Evolutionary conservation across 2,329 filamentous ascomycete genomes (phyloP), one percentile per base, ranked within the genome.

Genomic region (Ceratocystiopsis sp.): DNA sequence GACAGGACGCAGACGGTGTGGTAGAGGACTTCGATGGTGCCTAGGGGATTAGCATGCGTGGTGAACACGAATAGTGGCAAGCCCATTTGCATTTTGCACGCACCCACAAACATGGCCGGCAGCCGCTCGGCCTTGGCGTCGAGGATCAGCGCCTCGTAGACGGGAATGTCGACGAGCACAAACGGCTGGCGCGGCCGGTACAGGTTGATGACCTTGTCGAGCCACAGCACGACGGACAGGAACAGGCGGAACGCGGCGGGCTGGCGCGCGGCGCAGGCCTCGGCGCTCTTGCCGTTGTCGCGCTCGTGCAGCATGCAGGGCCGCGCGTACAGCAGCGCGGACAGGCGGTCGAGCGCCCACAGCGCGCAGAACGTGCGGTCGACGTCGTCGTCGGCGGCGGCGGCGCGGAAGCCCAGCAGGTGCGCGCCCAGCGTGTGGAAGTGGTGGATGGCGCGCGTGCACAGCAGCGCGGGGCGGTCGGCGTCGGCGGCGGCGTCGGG

Each of bases 1-100:
- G 74, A 78, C 2, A 79, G 59, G 10, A 79, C 76, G 34, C 73
- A 69, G 8, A 80, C 69, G 3, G 74, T 72, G 50, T 79, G 73
- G 50, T 80, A 80, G 15, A 80, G 67, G 1, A 71, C 67, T 49
- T 79, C 75, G 8, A 79, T 64, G 0, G 75, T 77, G 9, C 66
- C 73, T 75, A 35, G 6, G 19, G 19, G 4, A 21, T 21, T n/a
- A n/a, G n/a, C n/a, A n/a, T n/a, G n/a, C n/a, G n/a, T n/a, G 7
- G n/a, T 10, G 44, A 61, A 39, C 60, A 54, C 13, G 38, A 8
- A 13, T 11, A 36, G 29, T 4, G 14, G 35, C n/a, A n/a, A n/a
- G n/a, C n/a, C n/a, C n/a, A n/a, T n/a, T n/a, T n/a, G n/a, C 16
- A 4, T 8, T n/a, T 13, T 8, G 35, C 10, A 37, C 8, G n/a